These are phyloP conservation scores for Closterium sp. DNA, from an alignment of 139 green algal genomes.

Conservation along the genomic window DNA sequence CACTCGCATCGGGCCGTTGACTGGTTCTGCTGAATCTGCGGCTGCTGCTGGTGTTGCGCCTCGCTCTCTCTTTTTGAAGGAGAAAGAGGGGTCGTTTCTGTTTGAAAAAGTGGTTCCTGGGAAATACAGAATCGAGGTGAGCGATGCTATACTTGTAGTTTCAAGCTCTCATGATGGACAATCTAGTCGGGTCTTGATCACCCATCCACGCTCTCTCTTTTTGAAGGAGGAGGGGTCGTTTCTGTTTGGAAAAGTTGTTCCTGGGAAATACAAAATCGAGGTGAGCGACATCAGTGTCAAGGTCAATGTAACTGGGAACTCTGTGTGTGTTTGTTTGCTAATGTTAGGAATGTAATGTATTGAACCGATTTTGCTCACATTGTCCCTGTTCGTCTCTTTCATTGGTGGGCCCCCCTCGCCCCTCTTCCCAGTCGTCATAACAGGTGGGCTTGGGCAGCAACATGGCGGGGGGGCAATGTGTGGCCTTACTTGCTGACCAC, in stretches of 20 bases:
- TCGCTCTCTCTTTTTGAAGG: neutral
- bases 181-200: too few relatives aligned
- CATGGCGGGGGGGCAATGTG: constrained; percentile 1
- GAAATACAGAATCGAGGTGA: constrained; percentile 17
- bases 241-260: neutral
- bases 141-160: too few relatives aligned
- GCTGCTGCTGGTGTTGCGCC: neutral
- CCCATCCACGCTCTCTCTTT: too few relatives aligned
- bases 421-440: neutral
- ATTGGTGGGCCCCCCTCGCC: too few relatives aligned
- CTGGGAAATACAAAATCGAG: constrained; percentile 1
- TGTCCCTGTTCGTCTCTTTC: too few relatives aligned
- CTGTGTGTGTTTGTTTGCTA: too few relatives aligned
- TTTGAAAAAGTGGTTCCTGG: constrained; percentile 25
- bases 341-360: too few relatives aligned
- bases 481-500: neutral
- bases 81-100: constrained; percentile 3
- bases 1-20: neutral
- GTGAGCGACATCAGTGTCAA: too few relatives aligned
- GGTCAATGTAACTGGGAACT: too few relatives aligned
- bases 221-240: too few relatives aligned
- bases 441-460: neutral
- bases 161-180: too few relatives aligned
- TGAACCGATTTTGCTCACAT: too few relatives aligned
- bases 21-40: neutral